Evolutionary conservation across 2,329 filamentous ascomycete genomes (phyloP).

Genomic region (Neopestalotiopsis sp.): DNA sequence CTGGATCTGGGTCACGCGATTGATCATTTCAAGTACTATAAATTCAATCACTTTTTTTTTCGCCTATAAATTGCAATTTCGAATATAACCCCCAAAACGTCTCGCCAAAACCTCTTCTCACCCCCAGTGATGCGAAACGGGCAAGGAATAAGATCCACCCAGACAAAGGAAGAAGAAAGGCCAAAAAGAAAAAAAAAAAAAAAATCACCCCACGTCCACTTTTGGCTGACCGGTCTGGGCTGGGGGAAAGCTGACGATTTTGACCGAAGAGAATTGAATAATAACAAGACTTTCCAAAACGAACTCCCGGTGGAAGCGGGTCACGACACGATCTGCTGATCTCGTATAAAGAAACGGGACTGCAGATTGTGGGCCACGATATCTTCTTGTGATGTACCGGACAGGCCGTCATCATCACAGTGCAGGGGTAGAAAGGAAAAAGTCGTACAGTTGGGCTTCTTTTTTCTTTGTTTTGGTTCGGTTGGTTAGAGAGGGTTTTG

Average conservation of each 20-base stretch:
- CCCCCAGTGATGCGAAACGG: background rate
- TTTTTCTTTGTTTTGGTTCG: too few species aligned
- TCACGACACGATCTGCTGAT: background rate
- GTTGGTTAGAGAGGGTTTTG: too few species aligned
- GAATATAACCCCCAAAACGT: background rate
- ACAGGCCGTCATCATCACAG: background rate
- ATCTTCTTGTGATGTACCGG: background rate
- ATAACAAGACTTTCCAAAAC: background rate
- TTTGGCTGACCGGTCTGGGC: background rate
- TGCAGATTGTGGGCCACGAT: background rate
- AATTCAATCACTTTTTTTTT: background rate
- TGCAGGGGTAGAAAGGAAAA: background rate
- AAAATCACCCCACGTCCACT: too few species aligned
- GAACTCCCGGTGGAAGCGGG: background rate
- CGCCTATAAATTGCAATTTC: background rate
- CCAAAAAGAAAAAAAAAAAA: background rate
- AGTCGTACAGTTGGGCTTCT: too few species aligned
- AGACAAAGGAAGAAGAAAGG: too few species aligned
- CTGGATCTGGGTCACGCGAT: too few species aligned
- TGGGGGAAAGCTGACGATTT: background rate
- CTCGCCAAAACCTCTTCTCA: background rate
- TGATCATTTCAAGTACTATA: too few species aligned
- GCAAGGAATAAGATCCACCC: background rate
- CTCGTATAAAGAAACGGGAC: conserved; percentile 2
- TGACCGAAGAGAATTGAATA: background rate